Conservation (phyloP, 495 filamentous ascomycete species). For the Trichoderma orchidacearum region DNA sequence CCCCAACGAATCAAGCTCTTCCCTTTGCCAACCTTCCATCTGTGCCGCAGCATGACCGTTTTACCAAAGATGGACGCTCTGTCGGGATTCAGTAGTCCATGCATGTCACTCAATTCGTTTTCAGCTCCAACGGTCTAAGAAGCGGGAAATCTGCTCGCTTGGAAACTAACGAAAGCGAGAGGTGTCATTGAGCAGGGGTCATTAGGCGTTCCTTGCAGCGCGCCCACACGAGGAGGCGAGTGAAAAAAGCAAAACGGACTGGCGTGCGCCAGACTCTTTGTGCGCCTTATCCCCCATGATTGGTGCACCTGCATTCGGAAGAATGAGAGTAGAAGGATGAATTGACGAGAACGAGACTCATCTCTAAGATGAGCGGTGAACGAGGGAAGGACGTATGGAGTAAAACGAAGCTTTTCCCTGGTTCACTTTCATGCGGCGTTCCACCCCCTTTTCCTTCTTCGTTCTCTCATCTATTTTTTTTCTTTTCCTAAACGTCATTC, state of each 20-base stretch:
- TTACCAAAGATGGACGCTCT: neutral
- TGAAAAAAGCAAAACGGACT: neutral
- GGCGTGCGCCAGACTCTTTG: neutral
- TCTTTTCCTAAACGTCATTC: neutral
- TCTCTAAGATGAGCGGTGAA: neutral
- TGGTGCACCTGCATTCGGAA: too few relatives aligned
- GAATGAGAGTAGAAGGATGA: neutral
- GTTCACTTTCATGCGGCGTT: neutral
- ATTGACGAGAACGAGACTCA: neutral
- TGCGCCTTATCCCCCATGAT: too few relatives aligned
- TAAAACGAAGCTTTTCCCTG: neutral
- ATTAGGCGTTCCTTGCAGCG: neutral
- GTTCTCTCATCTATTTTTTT: neutral
- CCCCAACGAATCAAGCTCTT: neutral
- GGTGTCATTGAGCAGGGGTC: neutral
- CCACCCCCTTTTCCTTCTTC: neutral
- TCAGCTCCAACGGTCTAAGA: neutral
- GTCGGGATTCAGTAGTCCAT: neutral
- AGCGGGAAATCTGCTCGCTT: too few relatives aligned
- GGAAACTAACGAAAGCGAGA: too few relatives aligned
- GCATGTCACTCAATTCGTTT: neutral
- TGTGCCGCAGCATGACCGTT: neutral
- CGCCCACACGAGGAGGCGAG: neutral
- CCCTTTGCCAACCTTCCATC: neutral
- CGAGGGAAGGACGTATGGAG: neutral